phyloP scores from a whole-genome alignment of 2,329 filamentous ascomycete genomes.

The Aspergillus latus region DNA sequence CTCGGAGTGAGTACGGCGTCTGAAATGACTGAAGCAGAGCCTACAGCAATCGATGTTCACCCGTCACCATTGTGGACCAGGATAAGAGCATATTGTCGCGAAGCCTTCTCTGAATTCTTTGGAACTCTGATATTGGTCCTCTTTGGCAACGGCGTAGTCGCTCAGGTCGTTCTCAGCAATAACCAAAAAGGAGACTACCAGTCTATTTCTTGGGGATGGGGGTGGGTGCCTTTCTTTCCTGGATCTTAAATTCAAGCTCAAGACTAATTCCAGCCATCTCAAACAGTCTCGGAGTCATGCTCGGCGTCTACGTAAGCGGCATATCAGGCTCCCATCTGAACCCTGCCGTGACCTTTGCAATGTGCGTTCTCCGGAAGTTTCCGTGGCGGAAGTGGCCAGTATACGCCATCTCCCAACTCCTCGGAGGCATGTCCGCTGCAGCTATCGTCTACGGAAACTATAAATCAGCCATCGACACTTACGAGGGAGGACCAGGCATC shows the following conservation, averaged over 20 bases:
- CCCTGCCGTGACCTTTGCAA: constrained; percentile 68
- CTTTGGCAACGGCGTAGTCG: constrained; percentile 70
- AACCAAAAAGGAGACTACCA: constrained; percentile 50
- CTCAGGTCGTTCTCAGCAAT: constrained; percentile 63
- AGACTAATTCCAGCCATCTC: background rate
- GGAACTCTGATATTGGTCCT: constrained; percentile 67
- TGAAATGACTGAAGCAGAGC: constrained; percentile 7
- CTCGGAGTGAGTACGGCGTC: constrained; percentile 16
- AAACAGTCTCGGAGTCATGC: constrained; percentile 63
- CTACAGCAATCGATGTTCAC: constrained; percentile 3
- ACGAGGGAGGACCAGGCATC: constrained; percentile 59
- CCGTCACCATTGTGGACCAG: constrained; percentile 52
- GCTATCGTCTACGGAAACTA: constrained; percentile 64
- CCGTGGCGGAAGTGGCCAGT: constrained; percentile 69
- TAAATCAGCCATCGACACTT: constrained; percentile 62
- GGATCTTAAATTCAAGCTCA: constrained; percentile 10
- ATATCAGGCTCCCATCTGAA: constrained; percentile 66
- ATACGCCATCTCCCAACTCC: constrained; percentile 65
- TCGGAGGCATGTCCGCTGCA: constrained; percentile 65
- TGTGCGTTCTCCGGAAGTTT: constrained; percentile 66
- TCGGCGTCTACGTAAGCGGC: constrained; percentile 64
- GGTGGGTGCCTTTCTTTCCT: constrained; percentile 32
- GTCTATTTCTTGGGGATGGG: constrained; percentile 54
- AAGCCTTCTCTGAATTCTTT: constrained; percentile 67
- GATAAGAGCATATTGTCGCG: constrained; percentile 53